Evolutionary conservation across 176 grass and related monocot genomes (phyloP), one percentile per base, ranked within the genome.

Genomic region (Panicum miliaceum): DNA sequence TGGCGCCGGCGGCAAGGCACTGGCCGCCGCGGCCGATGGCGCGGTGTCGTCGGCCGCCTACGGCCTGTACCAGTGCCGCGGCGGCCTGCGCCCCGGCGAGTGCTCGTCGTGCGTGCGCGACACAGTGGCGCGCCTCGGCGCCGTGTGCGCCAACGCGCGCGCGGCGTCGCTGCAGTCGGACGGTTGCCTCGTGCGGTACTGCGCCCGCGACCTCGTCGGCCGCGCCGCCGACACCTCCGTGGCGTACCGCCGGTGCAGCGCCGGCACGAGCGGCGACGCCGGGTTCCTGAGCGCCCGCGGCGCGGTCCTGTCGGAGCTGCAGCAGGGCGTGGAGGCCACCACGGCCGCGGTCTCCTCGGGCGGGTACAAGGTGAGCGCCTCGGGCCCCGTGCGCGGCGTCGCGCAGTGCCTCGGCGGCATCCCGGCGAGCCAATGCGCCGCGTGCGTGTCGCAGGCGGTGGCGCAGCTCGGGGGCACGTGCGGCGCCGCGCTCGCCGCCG

Each of bases 11-110:
- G n/a, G 7, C 62, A 48, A 20, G 43, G 3, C 27, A 16, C 43
- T n/a, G 19, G 46, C 62, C 40, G 25, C 89, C 70, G 51, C 81
- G 4, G 83, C 34, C 5, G 51, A 25, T 9, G 53, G 20, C 22
- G 53, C 20, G 6, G 20, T 25, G 69, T 1, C 40, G 48, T 29
- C 38, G 25, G 13, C 41, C 22, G 86, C 69, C 14, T 95, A 93
- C 78, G 91, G 92, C 27, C 73, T 98, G 35, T 95, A 91, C 82
- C 96, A 95, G 86, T 98, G 96, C 87, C 84, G 87, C 68, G 68
- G 75, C 79, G 96, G 90, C 69, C 84, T 93, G 22, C 56, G 73
- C 79, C n/a, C 81, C 11, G 23, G 57, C 68, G 87, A 91, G 34
- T 98, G 96, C 78, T 69, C 40, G 57, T 43, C 83, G 29, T 98